Evolutionary conservation across 768 basidiomycete genomes (phyloP).

Genomic region (Collybiopsis luxurians): DNA sequence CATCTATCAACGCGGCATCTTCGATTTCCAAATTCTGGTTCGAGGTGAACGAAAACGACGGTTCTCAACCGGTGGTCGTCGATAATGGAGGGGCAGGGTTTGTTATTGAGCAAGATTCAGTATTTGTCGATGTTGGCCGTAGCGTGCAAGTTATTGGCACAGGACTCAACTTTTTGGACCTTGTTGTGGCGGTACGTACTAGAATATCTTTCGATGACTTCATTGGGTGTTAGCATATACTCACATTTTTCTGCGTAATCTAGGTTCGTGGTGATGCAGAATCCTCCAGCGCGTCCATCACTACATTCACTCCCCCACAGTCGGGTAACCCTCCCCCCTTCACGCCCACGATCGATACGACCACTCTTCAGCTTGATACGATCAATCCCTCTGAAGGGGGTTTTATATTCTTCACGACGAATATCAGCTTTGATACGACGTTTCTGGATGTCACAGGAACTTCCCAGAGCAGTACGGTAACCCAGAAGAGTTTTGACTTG

Average conservation of each 20-base stretch:
- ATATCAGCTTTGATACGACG: not conserved
- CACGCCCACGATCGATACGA: not conserved
- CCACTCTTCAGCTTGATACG: not conserved
- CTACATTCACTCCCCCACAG: not conserved
- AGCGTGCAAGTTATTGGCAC: too few relatives aligned
- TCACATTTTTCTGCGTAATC: not conserved
- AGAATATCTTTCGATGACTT: too few relatives aligned
- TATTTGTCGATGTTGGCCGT: conserved; percentile 28
- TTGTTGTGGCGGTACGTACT: too few relatives aligned
- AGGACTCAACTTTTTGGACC: too few relatives aligned
- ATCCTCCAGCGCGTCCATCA: not conserved
- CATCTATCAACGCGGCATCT: conserved; percentile 31
- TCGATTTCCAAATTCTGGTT: conserved; percentile 51
- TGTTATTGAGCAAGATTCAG: conserved; percentile 36
- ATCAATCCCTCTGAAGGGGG: not conserved
- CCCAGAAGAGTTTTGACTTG: not conserved
- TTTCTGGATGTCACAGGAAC: not conserved
- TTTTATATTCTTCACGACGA: not conserved
- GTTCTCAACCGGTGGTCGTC: conserved; percentile 29
- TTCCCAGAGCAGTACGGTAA: not conserved
- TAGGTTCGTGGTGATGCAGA: not conserved
- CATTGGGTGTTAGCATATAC: too few relatives aligned
- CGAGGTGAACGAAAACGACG: conserved; percentile 42
- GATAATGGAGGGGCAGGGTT: conserved; percentile 43
- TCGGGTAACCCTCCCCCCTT: not conserved